Evolutionary conservation across 768 basidiomycete genomes (phyloP).

Genomic region (Royoungia palumana): DNA sequence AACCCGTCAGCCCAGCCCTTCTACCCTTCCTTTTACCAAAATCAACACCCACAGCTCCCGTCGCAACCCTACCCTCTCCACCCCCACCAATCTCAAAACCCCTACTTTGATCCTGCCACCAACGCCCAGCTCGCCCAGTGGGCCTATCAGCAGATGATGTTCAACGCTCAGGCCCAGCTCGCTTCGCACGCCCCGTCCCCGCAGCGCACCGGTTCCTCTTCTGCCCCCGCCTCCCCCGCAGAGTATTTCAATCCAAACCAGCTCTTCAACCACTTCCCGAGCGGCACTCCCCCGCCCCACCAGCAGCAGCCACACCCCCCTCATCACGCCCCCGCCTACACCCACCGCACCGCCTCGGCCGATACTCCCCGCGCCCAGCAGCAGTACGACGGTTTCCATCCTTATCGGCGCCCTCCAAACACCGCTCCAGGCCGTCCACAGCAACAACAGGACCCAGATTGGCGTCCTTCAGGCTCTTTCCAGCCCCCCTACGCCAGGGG

Average conservation of each 20-base stretch:
- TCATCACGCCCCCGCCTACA: conserved; percentile 33
- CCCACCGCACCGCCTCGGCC: conserved; percentile 37
- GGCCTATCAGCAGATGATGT: conserved; percentile 93
- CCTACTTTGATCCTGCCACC: conserved; percentile 73
- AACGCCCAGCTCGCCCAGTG: conserved; percentile 79
- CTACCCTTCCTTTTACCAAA: conserved; percentile 77
- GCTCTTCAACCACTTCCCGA: conserved; percentile 65
- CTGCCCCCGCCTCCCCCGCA: conserved; percentile 36
- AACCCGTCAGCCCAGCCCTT: conserved; percentile 68
- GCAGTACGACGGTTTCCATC: conserved; percentile 64
- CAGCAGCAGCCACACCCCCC: conserved; percentile 36
- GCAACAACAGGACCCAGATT: conserved; percentile 37
- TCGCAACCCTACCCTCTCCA: conserved; percentile 48
- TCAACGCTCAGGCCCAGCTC: conserved; percentile 51
- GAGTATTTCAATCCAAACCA: conserved; percentile 63
- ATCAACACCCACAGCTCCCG: conserved; percentile 55
- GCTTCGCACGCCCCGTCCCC: conserved; percentile 31
- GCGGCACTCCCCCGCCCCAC: conserved; percentile 66
- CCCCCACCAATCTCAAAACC: conserved; percentile 42
- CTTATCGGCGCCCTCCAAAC: conserved; percentile 67
- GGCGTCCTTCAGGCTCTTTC: conserved; percentile 48
- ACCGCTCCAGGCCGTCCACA: conserved; percentile 27
- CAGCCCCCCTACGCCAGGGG: conserved; percentile 78
- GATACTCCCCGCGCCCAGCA: conserved; percentile 21
- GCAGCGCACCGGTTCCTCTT: conserved; percentile 41